These are phyloP conservation scores for Chloris gayana DNA, from an alignment of 176 grass and related monocot genomes.

Conservation along the genomic window DNA sequence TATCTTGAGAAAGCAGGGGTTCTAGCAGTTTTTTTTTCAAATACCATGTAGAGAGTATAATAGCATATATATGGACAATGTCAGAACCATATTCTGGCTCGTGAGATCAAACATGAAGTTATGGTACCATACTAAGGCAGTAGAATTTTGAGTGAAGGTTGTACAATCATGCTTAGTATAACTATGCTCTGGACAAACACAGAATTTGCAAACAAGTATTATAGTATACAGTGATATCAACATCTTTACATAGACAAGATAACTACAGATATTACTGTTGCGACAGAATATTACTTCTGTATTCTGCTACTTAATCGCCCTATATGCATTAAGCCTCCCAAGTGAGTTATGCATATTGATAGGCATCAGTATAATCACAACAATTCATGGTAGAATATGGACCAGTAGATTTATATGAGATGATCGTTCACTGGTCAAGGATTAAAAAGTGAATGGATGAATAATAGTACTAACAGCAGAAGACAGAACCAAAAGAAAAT, in stretches of 20 bases:
- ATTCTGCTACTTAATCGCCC: background rate
- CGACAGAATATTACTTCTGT: background rate
- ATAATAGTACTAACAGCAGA: background rate
- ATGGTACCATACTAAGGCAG: slow-evolving; percentile 4
- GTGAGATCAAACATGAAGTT: slow-evolving; percentile 8
- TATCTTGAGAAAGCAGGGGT: background rate
- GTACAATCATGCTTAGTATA: background rate
- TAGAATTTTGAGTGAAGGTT: background rate
- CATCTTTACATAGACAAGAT: background rate
- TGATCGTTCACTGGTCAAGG: background rate
- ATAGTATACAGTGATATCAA: background rate
- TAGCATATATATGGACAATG: background rate
- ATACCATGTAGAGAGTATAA: background rate
- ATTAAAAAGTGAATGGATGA: background rate
- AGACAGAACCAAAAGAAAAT: background rate
- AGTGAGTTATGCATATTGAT: background rate
- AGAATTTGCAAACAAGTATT: background rate
- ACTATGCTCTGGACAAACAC: background rate
- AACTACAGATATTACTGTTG: background rate
- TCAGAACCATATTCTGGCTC: background rate
- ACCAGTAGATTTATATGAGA: background rate
- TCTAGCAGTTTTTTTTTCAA: background rate
- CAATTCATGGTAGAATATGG: background rate
- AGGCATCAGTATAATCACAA: background rate
- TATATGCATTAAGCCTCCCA: background rate